Conservation (phyloP, 2,329 filamentous ascomycete species). For the Sporothrix luriei region DNA sequence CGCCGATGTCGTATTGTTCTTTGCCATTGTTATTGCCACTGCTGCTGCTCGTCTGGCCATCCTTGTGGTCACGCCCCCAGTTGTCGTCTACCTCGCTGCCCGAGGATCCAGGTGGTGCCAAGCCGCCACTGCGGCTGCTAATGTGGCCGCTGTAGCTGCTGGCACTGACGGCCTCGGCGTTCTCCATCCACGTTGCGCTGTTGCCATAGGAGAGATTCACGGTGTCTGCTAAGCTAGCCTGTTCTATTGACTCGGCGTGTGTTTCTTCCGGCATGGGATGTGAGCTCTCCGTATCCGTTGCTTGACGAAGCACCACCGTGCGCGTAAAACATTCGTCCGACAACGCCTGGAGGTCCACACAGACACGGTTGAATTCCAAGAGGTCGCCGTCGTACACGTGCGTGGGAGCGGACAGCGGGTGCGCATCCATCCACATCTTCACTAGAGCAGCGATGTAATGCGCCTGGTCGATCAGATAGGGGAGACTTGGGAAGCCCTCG, state of each 20-base stretch:
- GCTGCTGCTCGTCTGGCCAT: slow-evolving; percentile 37
- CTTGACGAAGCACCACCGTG: slow-evolving; percentile 51
- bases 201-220: slow-evolving; percentile 46
- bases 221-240: slow-evolving; percentile 46
- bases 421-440: slow-evolving; percentile 72
- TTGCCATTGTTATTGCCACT: slow-evolving; percentile 34
- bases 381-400: slow-evolving; percentile 56
- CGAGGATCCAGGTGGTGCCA: slow-evolving; percentile 52
- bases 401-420: slow-evolving; percentile 41
- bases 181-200: slow-evolving; percentile 32
- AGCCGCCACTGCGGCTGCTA: background rate
- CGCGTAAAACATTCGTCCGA: slow-evolving; percentile 56
- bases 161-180: slow-evolving; percentile 22
- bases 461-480: slow-evolving; percentile 88
- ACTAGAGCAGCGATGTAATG: slow-evolving; percentile 83
- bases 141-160: background rate
- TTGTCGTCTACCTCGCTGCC: slow-evolving; percentile 52
- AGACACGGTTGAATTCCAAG: slow-evolving; percentile 56
- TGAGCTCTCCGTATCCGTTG: slow-evolving; percentile 40
- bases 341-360: slow-evolving; percentile 53
- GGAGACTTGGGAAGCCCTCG: slow-evolving; percentile 90
- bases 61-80: slow-evolving; percentile 38
- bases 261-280: slow-evolving; percentile 40
- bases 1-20: slow-evolving; percentile 40
- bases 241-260: slow-evolving; percentile 54